Evolutionary conservation across 192 early-diverging fungal genomes (phyloP), one percentile per base, ranked within the genome.

Genomic region (Backusella circina): DNA sequence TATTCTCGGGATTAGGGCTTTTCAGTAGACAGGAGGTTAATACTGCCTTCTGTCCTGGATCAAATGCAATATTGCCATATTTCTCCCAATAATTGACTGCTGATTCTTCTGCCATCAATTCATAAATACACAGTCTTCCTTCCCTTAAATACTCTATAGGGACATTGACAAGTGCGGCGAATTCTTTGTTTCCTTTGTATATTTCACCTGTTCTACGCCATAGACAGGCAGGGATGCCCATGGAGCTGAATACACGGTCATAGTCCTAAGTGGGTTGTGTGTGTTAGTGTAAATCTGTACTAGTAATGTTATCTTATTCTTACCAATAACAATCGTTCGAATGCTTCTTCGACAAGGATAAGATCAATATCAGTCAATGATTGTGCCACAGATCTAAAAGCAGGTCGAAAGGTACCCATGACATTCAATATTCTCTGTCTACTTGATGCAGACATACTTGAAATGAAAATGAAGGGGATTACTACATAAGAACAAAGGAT

Each of bases 121-220:
- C 78, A 75, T 79, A 79, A 57, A 79, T 79, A 38, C 78, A 79
- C 31, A 75, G 30, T 5, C 36, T 68, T 23, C 78, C 78, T 74
- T 97, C 95, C 67, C 90, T 88, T 18, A 99, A 84, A 76, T 90
- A 84, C 33, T 95, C 95, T 65, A 95, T 86, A 7, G 94, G 91
- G 3, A 99, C 87, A 39, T 91, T 92, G 5, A 97, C 91, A 70
- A 99, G 84, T 2, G 91, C 82, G 1, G 95, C 96, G 87, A 99
- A 99, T 86, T 97, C 95, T 71, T 95, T 91, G 86, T 97, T 99
- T 35, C 94, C 92, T 79, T 96, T 97, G 88, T 93, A 97, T 37
- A 99, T 99, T 80, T 99, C 96, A 54, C 97, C 97, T 1, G 96
- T 97, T 50, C 97, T 89, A 30, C 97, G 89, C 97, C 97, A 99